Evolutionary conservation across 768 basidiomycete genomes (phyloP).

Genomic region (Leccinum disarticulatum): DNA sequence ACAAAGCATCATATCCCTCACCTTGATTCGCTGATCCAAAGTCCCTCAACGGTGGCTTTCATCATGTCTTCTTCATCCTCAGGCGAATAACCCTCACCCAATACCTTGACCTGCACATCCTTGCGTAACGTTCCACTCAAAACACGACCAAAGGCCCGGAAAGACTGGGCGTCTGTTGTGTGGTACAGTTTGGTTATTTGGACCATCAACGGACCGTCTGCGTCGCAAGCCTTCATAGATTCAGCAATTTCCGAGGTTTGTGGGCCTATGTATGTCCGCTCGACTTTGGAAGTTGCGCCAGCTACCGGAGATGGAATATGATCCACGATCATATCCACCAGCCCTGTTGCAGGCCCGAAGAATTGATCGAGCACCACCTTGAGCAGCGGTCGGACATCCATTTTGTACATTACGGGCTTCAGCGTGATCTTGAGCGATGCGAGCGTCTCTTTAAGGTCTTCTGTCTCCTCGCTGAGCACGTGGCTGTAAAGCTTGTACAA

Average conservation of each 20-base stretch:
- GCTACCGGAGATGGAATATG: constrained; percentile 82
- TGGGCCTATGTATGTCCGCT: constrained; percentile 86
- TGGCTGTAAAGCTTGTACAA: constrained; percentile 96
- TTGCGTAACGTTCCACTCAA: constrained; percentile 87
- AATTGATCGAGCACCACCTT: constrained; percentile 95
- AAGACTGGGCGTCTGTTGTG: constrained; percentile 94
- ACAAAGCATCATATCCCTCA: constrained; percentile 33
- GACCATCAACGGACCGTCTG: constrained; percentile 87
- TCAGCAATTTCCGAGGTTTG: constrained; percentile 75
- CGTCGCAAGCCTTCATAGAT: constrained; percentile 80
- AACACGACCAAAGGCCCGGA: constrained; percentile 94
- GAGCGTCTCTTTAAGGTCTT: constrained; percentile 80
- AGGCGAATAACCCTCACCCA: constrained; percentile 97
- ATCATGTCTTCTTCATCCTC: constrained; percentile 99
- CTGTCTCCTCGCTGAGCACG: constrained; percentile 92
- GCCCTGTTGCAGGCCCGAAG: constrained; percentile 86
- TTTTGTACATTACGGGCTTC: constrained; percentile 95
- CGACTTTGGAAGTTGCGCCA: constrained; percentile 64
- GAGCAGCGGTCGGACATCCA: constrained; percentile 94
- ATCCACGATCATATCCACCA: constrained; percentile 90
- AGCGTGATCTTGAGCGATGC: constrained; percentile 75
- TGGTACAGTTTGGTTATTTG: constrained; percentile 95
- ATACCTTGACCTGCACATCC: constrained; percentile 87
- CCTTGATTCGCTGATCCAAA: constrained; percentile 93
- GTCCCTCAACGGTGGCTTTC: constrained; percentile 74